Conservation (phyloP, 1,139 yeast genomes). For the Arxiozyma heterogenica region DNA sequence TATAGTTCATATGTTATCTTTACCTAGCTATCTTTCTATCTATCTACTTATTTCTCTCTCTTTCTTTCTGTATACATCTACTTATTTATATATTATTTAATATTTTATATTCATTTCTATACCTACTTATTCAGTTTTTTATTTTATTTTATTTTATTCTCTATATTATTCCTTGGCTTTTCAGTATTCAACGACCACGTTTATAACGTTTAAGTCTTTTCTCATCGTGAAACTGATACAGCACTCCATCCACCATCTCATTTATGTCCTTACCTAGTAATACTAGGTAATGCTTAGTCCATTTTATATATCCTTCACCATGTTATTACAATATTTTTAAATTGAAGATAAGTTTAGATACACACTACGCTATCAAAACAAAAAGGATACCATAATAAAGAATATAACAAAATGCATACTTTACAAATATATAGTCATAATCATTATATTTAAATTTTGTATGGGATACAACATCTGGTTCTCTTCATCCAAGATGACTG, state of each 20-base stretch:
- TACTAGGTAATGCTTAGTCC: too few relatives aligned
- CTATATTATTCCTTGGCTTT: too few relatives aligned
- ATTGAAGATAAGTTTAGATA: not conserved
- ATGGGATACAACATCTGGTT: conserved; percentile 39
- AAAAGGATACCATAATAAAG: not conserved
- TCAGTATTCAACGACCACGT: too few relatives aligned
- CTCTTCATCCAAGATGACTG: conserved; percentile 46
- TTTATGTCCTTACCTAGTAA: too few relatives aligned
- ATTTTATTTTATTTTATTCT: too few relatives aligned
- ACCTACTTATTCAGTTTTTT: too few relatives aligned
- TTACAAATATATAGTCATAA: not conserved
- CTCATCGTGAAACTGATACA: too few relatives aligned
- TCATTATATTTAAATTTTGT: conserved; percentile 9
- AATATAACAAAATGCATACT: not conserved
- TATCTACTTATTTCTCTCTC: not conserved
- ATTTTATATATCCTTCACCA: not conserved
- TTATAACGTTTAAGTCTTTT: too few relatives aligned
- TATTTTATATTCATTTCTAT: not conserved
- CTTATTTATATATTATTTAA: conserved; percentile 1
- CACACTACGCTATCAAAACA: not conserved
- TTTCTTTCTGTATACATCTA: not conserved
- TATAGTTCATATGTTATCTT: not conserved
- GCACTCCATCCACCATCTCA: too few relatives aligned
- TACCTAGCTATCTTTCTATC: not conserved
- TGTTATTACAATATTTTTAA: too few relatives aligned